Conservation (phyloP, 192 early-diverging fungal genomes). For the Mortierella antarctica region DNA sequence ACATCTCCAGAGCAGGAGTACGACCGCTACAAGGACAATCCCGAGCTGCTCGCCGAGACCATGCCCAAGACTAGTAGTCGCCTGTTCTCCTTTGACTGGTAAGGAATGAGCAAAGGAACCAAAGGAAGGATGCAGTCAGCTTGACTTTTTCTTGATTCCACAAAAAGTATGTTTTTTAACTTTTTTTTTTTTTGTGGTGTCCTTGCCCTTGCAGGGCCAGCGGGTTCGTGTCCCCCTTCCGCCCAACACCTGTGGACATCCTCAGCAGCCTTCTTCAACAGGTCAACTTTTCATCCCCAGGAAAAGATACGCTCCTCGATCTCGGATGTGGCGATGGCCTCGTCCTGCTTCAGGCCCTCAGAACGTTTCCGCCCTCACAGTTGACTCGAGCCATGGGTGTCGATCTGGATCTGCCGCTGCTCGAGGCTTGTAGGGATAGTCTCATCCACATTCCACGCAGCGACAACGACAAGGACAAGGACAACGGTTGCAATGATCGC, state of each 20-base stretch:
- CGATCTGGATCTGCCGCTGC: constrained; percentile 24
- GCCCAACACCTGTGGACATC: constrained; percentile 36
- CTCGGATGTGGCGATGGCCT: constrained; percentile 44
- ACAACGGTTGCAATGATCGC: too few relatives aligned
- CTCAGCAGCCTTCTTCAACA: constrained; percentile 19
- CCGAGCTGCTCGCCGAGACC: constrained; percentile 23
- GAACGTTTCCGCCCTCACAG: constrained; percentile 24
- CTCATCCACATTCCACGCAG: too few relatives aligned
- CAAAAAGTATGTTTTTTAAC: not conserved
- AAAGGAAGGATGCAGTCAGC: not conserved
- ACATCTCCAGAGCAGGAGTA: constrained; percentile 14
- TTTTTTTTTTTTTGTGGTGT: not conserved
- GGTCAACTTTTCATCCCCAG: constrained; percentile 15
- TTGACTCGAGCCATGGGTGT: constrained; percentile 30
- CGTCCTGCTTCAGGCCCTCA: constrained; percentile 32
- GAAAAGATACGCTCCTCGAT: constrained; percentile 7
- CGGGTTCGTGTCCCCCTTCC: constrained; percentile 37
- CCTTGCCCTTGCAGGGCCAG: constrained; percentile 16
- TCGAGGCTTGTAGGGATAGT: constrained; percentile 5
- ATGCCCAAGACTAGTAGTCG: constrained; percentile 5
- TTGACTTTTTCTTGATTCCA: not conserved
- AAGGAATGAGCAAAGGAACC: not conserved
- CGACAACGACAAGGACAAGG: not conserved
- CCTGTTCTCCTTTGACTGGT: constrained; percentile 43
- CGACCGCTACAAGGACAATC: constrained; percentile 44